Conservation (phyloP, 306 rosid species). For the Inga laurina region DNA sequence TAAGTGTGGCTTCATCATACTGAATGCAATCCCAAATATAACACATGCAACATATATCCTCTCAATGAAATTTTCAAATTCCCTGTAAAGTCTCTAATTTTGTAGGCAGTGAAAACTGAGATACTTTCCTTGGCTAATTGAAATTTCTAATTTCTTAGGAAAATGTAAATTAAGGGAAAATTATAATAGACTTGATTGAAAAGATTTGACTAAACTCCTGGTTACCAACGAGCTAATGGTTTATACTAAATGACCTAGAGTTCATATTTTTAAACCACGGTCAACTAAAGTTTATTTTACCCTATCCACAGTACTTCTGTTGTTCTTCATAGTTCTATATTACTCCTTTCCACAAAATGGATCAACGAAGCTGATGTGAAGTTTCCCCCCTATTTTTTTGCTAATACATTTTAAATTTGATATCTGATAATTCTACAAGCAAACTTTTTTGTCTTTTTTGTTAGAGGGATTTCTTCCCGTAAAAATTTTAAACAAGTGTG, state of each 20-base stretch:
- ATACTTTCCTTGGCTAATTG: not conserved
- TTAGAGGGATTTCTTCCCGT: no score
- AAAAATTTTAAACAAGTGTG: not conserved
- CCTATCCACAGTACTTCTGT: not conserved
- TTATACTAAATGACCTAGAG: not conserved
- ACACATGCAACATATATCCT: not conserved
- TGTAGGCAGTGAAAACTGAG: not conserved
- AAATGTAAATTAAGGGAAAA: not conserved
- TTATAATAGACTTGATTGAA: not conserved
- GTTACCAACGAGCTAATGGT: not conserved
- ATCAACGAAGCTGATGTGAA: conserved; percentile 26
- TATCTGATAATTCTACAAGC: conserved; percentile 4
- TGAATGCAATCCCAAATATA: not conserved
- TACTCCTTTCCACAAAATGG: not conserved
- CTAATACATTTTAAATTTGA: conserved; percentile 17
- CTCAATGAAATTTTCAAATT: not conserved
- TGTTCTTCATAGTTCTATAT: not conserved
- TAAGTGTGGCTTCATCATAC: not conserved
- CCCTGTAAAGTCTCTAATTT: not conserved
- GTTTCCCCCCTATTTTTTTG: not conserved
- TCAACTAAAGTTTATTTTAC: not conserved
- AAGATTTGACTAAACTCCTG: not conserved
- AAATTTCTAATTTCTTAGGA: not conserved
- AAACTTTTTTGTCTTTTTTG: not conserved
- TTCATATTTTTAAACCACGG: not conserved